Evolutionary conservation across 345 rosid genomes (phyloP), one percentile per base, ranked within the genome.

Genomic region (Melastoma malabathricum): DNA sequence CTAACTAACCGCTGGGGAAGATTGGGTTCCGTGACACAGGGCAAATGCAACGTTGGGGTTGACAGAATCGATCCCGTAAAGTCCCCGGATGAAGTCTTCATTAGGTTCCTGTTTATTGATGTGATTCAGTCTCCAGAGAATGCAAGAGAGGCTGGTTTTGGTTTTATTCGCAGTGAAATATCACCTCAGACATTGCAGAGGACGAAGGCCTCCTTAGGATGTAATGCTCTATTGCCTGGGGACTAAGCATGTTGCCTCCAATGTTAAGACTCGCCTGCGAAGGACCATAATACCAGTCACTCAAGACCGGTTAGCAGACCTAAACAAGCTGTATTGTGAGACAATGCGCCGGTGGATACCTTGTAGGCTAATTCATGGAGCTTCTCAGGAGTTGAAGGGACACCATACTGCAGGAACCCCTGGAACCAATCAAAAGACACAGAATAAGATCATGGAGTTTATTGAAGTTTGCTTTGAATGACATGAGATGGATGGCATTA

Each of bases 331-430:
- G 14, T n/a, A 6, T 51, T 27, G 0, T 43, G n/a, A 16, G 19
- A 31, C 19, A 13, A 15, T 51, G 18, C 10, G 22, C 0, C 13
- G 8, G 19, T 20, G 48, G 25, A 22, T 66, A 83, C 84, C 82
- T 79, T 78, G 71, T 84, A 86, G 60, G 68, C 68, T 66, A 86
- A 72, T 22, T 73, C 47, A 20, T 75, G 64, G 66, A 82, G 57
- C 60, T 80, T 83, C 64, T 86, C 94, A 6, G 89, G 78, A 22
- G 82, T 53, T 45, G 77, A 75, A 55, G 96, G 94, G 44, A 82
- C 93, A 59, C 98, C 98, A 48, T 70, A 71, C 62, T 82, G 92
- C 54, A 90, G 81, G 77, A 75, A 90, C 29, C 96, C 94, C 98
- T 82, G 82, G 25, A 65, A 72, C 18, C 18, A 48, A 56, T 6